phyloP scores from a whole-genome alignment of 306 rosid species.

The Boehmeria nivea region DNA sequence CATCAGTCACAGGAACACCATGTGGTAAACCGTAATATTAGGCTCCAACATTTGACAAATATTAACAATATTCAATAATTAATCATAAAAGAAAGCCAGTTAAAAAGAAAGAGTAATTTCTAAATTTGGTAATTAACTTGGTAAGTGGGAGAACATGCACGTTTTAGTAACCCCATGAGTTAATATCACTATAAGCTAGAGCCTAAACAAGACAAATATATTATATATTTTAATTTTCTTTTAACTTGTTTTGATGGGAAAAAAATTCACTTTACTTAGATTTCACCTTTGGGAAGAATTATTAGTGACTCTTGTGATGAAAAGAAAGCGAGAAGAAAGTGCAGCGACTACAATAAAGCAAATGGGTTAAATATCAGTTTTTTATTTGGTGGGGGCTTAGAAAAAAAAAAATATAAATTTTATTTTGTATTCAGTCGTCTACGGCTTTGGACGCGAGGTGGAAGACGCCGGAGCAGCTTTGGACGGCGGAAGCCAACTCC shows the following conservation, averaged over 20 bases:
- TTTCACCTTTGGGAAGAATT: conserved; percentile 30
- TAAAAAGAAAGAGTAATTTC: not conserved
- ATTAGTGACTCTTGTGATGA: conserved; percentile 9
- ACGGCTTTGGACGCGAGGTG: too few relatives aligned
- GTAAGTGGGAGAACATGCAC: not conserved
- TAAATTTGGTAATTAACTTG: conserved; percentile 1
- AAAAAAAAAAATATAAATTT: not conserved
- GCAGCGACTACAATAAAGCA: conserved; percentile 24
- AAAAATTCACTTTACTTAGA: conserved; percentile 31
- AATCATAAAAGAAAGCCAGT: not conserved
- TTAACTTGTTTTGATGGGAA: not conserved
- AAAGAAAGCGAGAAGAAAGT: conserved; percentile 15
- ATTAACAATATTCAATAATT: too few relatives aligned
- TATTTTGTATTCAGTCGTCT: too few relatives aligned
- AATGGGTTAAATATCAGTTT: not conserved
- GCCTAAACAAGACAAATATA: not conserved
- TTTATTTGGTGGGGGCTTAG: too few relatives aligned
- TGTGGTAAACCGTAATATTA: not conserved
- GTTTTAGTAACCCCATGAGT: conserved; percentile 5
- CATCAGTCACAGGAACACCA: conserved; percentile 7
- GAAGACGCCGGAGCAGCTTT: too few relatives aligned
- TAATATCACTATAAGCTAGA: too few relatives aligned
- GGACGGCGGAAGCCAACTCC: too few relatives aligned
- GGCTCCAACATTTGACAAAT: not conserved
- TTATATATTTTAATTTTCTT: not conserved